Evolutionary conservation across 768 basidiomycete species (phyloP).

Genomic region (Rubroboletus pulcherrimus): DNA sequence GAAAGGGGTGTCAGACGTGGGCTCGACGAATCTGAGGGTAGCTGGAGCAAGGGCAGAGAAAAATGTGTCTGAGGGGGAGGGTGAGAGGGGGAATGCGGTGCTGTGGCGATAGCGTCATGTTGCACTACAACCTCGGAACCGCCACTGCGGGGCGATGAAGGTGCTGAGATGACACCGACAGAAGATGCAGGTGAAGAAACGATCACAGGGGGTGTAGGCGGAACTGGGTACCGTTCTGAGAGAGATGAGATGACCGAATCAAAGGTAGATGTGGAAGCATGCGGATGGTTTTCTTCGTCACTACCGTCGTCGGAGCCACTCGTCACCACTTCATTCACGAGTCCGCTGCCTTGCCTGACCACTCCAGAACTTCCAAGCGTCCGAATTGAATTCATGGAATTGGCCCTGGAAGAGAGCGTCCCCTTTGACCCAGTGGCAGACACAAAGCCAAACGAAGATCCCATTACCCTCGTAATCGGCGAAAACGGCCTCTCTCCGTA

Average conservation of each 20-base stretch:
- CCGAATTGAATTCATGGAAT: conserved; percentile 10
- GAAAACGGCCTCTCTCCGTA: conserved; percentile 29
- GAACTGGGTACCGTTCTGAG: conserved; percentile 30
- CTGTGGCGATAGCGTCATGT: background rate
- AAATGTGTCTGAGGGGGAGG: background rate
- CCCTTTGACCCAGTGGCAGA: conserved; percentile 3
- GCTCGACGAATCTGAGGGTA: background rate
- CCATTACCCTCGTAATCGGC: conserved; percentile 24
- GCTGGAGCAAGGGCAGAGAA: conserved; percentile 12
- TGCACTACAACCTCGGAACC: conserved; percentile 15
- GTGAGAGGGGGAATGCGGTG: background rate
- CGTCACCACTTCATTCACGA: conserved; percentile 12
- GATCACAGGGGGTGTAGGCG: conserved; percentile 27
- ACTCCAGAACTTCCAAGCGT: conserved; percentile 6
- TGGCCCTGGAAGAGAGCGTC: conserved; percentile 7
- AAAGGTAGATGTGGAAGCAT: background rate
- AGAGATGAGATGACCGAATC: conserved; percentile 23
- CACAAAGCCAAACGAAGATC: conserved; percentile 5
- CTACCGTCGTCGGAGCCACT: background rate
- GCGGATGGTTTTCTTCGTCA: background rate
- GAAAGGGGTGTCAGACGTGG: conserved; percentile 1
- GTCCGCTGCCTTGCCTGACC: conserved; percentile 16
- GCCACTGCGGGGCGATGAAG: conserved; percentile 20
- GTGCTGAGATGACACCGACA: conserved; percentile 19
- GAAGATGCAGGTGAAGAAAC: conserved; percentile 26